Evolutionary conservation across 1,284 basidiomycete genomes (phyloP), one percentile per base, ranked within the genome.

Genomic region (Coniferiporia sulphurascens): DNA sequence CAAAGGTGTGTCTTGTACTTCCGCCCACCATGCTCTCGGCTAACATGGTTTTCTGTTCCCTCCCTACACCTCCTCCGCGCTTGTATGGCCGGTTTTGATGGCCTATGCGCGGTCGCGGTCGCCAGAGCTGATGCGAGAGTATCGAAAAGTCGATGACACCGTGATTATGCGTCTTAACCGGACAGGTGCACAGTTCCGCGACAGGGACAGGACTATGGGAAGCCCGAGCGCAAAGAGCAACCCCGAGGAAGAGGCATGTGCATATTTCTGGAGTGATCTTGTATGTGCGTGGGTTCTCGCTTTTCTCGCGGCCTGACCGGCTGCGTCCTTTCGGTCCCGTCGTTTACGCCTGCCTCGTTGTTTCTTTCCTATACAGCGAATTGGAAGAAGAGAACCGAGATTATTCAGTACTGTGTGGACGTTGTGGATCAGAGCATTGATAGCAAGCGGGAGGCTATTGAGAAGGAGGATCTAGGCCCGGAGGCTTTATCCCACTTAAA

Each of bases 141-240:
- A 95, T 71, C 81, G 93, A 65, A 86, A 82, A 66, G 76, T 95
- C 6, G 93, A 95, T 72, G 93, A 95, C 70, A 76, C 82, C 13
- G 88, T 95, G 64, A 86, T 83, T 51, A 92, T 92, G 81, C 80
- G 93, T 22, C 73, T 94, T 56, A 95, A 95, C 70, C 84, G 93
- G 54, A 89, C 91, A 12, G 84, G 81, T 62, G 93, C 93, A 1
- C 82, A 86, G 64, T 84, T 89, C 68, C 81, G 91, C 60, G 93
- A 95, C 73, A 75, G 79, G 61, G 85, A 88, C 63, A 78, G 87
- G 43, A 69, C 67, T 59, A 62, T 69, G 65, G 58, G 65, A 64
- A 69, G 73, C 12, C 54, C 69, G 44, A 70, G 69, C 19, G 73
- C 75, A 34, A 77, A 75, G 61, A 78, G 76, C 38, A 83, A 73